Evolutionary conservation across 163 green algal genomes (phyloP).

Genomic region (Trebouxiophyceae sp.): DNA sequence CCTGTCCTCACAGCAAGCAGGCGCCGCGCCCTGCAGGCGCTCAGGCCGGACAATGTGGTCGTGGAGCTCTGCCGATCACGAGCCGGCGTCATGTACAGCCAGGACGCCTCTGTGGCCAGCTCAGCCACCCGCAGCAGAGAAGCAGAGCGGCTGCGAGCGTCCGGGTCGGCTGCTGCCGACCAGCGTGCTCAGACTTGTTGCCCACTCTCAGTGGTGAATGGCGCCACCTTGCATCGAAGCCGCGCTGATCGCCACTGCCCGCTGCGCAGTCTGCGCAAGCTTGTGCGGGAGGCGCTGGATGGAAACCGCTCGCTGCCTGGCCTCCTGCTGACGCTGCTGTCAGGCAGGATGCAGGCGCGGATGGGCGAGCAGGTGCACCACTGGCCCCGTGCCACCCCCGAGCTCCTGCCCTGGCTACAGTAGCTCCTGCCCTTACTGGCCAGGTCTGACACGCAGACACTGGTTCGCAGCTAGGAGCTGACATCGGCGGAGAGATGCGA

Average conservation of each 20-base stretch:
- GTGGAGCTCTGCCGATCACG: slow-evolving; percentile 81
- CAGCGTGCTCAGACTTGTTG: too few relatives aligned
- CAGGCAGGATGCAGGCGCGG: not conserved
- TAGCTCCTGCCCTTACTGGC: not conserved
- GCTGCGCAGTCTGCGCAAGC: too few relatives aligned
- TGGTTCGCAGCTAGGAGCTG: slow-evolving; percentile 8
- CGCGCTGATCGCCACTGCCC: too few relatives aligned
- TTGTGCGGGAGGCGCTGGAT: not conserved
- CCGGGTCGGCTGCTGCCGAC: not conserved
- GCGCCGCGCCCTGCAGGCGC: slow-evolving; percentile 8
- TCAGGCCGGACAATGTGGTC: slow-evolving; percentile 70
- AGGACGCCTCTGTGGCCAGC: not conserved
- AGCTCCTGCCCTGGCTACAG: not conserved
- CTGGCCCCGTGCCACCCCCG: not conserved
- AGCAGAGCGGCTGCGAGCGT: not conserved
- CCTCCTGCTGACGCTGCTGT: not conserved
- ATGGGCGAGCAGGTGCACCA: not conserved
- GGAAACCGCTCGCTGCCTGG: not conserved
- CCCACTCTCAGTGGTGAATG: too few relatives aligned
- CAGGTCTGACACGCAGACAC: too few relatives aligned
- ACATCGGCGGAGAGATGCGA: slow-evolving; percentile 53
- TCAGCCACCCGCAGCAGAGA: not conserved
- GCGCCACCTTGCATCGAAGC: too few relatives aligned
- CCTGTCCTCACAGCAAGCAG: not conserved
- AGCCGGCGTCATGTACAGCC: slow-evolving; percentile 36